Base-by-base conservation (phyloP, 1,139 yeast genomes). In the Nakaseomyces delphensis region DNA sequence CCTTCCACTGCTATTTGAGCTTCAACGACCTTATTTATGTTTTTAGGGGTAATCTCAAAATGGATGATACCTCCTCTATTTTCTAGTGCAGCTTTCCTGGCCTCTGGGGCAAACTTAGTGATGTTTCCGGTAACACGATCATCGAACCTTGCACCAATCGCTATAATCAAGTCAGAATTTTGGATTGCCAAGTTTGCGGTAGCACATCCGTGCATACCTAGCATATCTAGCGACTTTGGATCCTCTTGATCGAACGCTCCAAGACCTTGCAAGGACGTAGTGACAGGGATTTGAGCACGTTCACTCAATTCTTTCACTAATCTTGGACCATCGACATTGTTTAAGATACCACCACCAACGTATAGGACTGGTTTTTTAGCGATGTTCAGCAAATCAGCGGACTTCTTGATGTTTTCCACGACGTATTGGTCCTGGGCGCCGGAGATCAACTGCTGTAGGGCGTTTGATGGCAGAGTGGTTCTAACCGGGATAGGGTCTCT, bases 1-100 rank as follows among this genome's bases (percentile, higher is more conserved):
- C 98, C 98, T 69, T 91, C 97, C 48, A 91, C 74, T 41, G 97
- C 96, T 63, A 86, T 95, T 45, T 95, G 87, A 45, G 96, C 95
- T 65, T 91, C 94, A 40, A 91, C 95, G 53, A 91, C 96, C 73
- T 91, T 91, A 71, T 89, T 91, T 63, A 91, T 91, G 71, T 91
- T 91, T 70, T 91, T 91, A 55, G 97, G 95, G 46, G 89, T 76
- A 56, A 91, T 85, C 68, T 91, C 98, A 60, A 91, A 91, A 67
- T 91, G 98, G 52, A 91, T 71, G 53, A 91, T 89, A 68, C 98
- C 98, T 63, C 98, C 98, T 60, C 91, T 79, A 43, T 77, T 76
- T 66, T 87, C 91, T 47, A 71, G 66, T 43, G 96, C 96, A 33
- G 98, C 98, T 48, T 76, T 71, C 59, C 78, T 83, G 43, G 97